These are phyloP conservation scores for Solanum medicagineum DNA, from an alignment of 257 asterid genomes.

Conservation along the genomic window DNA sequence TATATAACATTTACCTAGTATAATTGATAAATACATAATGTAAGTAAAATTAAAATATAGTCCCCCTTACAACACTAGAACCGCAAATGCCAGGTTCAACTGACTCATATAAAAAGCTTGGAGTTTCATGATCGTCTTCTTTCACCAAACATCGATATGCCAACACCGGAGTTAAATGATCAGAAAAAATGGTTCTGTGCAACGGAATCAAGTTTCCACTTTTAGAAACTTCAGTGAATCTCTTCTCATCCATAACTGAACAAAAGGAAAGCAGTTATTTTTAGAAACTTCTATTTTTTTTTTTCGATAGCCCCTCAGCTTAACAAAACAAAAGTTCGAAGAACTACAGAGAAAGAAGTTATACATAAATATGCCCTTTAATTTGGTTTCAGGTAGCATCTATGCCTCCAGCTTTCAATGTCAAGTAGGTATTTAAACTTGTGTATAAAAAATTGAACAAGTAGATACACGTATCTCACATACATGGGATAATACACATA, in stretches of 20 bases:
- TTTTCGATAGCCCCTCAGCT: too few relatives aligned
- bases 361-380: too few relatives aligned
- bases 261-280: not conserved
- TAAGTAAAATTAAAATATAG: not conserved
- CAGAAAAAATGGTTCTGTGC: conserved; percentile 66
- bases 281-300: too few relatives aligned
- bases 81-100: conserved; percentile 62
- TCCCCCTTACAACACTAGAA: conserved; percentile 50
- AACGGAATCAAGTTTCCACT: conserved; percentile 65
- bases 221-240: conserved; percentile 50
- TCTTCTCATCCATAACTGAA: conserved; percentile 47
- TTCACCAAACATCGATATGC: conserved; percentile 91
- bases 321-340: too few relatives aligned
- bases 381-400: too few relatives aligned
- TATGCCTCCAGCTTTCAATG: too few relatives aligned
- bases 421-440: too few relatives aligned
- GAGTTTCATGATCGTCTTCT: conserved; percentile 83
- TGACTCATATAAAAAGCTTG: conserved; percentile 86
- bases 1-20: not conserved
- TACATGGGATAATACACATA: too few relatives aligned
- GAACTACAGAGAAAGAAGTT: too few relatives aligned
- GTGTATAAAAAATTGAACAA: too few relatives aligned
- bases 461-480: too few relatives aligned
- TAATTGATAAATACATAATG: not conserved
- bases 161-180: conserved; percentile 84